Base-by-base conservation (phyloP, 2,329 filamentous ascomycete genomes). In the Biscogniauxia marginata region DNA sequence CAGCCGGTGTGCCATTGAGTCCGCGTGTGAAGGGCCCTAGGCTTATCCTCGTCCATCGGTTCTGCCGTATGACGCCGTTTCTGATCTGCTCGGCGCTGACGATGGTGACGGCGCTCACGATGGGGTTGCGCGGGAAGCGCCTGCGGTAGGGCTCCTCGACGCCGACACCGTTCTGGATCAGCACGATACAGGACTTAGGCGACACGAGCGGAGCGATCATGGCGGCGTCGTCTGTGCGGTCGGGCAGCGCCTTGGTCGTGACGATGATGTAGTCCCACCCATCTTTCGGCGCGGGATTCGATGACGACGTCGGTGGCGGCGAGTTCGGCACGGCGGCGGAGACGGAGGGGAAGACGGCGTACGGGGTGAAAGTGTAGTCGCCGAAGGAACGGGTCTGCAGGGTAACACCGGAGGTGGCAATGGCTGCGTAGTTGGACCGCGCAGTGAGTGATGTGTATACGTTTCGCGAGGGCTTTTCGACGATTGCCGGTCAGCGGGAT, bases 1-100 rank as follows among this genome's bases (percentile, higher is more conserved):
- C n/a, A n/a, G n/a, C n/a, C n/a, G n/a, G n/a, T n/a, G n/a, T n/a
- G n/a, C n/a, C n/a, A n/a, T n/a, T n/a, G 62, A 78, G 68, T 13
- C 83, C 80, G 18, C 82, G 70, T 1, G 80, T 79, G 70, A 87
- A 90, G 11, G 87, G 84, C 0, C 87, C 88, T 51, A 89, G 79
- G 65, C 85, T 87, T 57, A 90, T 86, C 44, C 87, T 76, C 46
- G 88, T 91, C 88, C 88, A 91, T 43, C 87, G 81, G 69, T 90
- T 89, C 72, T 91, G 88, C 48, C 82, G 78, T 55, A 91, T 82
- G 0, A 81, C 74, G 4, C 88, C 88, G 21, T 81, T 84, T 2
- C 74, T 73, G 5, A 79, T 81, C 71, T 90, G 88, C 61, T 86
- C 87, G 16, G 85, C 87, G 61, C 84, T 87, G 25, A 88, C 79